Conservation (phyloP, 441 rosid genomes). For the Kokia cookei region DNA sequence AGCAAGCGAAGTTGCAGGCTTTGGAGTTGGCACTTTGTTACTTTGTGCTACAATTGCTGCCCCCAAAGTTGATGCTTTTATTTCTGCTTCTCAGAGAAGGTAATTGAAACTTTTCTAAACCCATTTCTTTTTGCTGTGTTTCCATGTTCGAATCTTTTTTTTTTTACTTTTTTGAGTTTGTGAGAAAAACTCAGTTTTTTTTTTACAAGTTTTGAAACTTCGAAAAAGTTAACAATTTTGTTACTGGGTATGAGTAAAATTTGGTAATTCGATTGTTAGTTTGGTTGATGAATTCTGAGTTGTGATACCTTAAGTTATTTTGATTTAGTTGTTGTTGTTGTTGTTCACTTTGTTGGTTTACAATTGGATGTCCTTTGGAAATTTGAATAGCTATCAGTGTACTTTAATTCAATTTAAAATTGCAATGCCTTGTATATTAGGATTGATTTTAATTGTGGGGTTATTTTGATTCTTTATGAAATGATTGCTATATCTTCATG, state of each 20-base stretch:
- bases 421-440: neutral
- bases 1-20: constrained; percentile 45
- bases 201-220: neutral
- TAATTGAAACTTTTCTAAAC: constrained; percentile 1
- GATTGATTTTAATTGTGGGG: neutral
- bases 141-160: neutral
- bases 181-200: neutral
- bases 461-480: neutral
- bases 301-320: neutral
- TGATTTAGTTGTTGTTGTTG: neutral
- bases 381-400: too few species aligned
- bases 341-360: neutral
- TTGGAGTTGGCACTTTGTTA: constrained; percentile 19
- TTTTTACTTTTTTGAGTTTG: neutral
- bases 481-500: neutral
- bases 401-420: neutral
- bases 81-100: constrained; percentile 81
- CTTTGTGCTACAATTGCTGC: constrained; percentile 65
- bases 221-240: neutral
- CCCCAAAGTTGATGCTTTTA: constrained; percentile 70
- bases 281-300: neutral
- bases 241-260: neutral
- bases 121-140: neutral
- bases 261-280: neutral
- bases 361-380: neutral